These are phyloP conservation scores for Saitozyma sp. DNA, from an alignment of 768 basidiomycete genomes.

Conservation along the genomic window DNA sequence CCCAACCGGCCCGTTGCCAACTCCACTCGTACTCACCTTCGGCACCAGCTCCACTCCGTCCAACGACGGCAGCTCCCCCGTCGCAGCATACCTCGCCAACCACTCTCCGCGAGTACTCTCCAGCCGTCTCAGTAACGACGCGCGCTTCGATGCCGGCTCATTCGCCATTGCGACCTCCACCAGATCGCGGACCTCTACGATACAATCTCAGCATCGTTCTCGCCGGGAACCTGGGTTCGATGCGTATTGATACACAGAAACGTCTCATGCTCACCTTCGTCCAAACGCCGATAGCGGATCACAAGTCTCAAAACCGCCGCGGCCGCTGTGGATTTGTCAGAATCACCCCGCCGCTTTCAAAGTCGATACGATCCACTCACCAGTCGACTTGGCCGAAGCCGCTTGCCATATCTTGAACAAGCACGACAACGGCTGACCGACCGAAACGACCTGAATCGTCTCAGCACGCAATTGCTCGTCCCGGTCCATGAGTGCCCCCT, in stretches of 20 bases:
- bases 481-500: no score
- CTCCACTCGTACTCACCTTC: no score
- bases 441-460: conserved; percentile 74
- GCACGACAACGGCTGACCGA: conserved; percentile 71
- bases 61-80: neutral
- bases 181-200: no score
- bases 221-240: no score
- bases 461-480: no score
- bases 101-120: conserved; percentile 5
- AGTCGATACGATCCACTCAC: conserved; percentile 5
- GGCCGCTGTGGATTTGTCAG: neutral
- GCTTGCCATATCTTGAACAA: conserved; percentile 71
- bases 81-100: conserved; percentile 12
- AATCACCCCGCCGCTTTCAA: neutral
- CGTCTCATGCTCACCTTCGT: conserved; percentile 64
- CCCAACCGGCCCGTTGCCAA: neutral
- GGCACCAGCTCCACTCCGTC: neutral
- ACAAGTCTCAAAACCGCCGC: conserved; percentile 55
- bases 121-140: no score
- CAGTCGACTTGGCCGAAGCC: conserved; percentile 58
- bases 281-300: conserved; percentile 75
- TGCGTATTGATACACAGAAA: no score
- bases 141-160: no score
- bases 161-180: no score
- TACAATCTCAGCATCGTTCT: no score